Evolutionary conservation across 805 yeast genomes (phyloP).

Genomic region (Metschnikowia bowlesiae): DNA sequence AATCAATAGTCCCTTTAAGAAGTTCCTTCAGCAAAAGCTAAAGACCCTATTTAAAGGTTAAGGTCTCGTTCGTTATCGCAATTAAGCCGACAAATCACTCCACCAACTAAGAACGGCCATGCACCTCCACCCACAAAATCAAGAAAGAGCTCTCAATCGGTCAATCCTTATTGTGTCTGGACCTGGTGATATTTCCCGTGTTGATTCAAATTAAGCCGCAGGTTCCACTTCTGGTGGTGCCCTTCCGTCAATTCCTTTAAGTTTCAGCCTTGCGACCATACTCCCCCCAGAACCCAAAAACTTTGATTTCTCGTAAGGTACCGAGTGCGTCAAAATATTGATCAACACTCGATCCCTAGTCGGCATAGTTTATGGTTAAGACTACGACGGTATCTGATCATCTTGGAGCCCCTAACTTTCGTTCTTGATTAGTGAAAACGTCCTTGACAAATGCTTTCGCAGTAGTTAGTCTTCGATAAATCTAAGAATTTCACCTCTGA

Average conservation of each 20-base stretch:
- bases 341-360: too few relatives aligned
- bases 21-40: conserved; percentile 20
- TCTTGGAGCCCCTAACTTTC: too few relatives aligned
- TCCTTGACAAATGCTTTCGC: conserved; percentile 47
- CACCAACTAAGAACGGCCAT: too few relatives aligned
- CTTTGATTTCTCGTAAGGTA: conserved; percentile 40
- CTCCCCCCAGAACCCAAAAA: conserved; percentile 2
- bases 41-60: conserved; percentile 36
- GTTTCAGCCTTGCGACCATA: too few relatives aligned
- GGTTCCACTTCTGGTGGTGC: too few relatives aligned
- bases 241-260: too few relatives aligned
- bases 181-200: conserved; percentile 3
- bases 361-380: not conserved
- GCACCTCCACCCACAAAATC: not conserved
- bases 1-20: conserved; percentile 35
- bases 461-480: conserved; percentile 28
- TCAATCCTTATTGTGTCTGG: conserved; percentile 5
- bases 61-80: conserved; percentile 48
- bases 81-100: conserved; percentile 48
- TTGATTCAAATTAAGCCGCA: too few relatives aligned
- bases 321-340: conserved; percentile 29
- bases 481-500: conserved; percentile 35
- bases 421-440: conserved; percentile 34
- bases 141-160: not conserved
- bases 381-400: not conserved